Base-by-base conservation (phyloP, 495 filamentous ascomycete genomes). In the Geoglossum glabrum region DNA sequence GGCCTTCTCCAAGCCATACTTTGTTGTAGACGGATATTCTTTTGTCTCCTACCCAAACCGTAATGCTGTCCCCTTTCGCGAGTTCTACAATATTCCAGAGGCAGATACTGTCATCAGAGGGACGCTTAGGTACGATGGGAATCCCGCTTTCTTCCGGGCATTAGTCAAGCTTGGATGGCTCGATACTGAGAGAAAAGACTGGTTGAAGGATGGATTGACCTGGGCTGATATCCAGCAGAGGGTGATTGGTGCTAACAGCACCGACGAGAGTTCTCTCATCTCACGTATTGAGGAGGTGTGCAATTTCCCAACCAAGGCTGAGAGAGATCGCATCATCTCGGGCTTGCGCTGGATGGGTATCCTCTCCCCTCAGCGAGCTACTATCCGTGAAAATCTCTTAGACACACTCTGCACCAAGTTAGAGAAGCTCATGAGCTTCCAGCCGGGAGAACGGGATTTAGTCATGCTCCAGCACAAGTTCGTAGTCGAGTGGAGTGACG, bases 11-110 rank as follows among this genome's bases (percentile, higher is more conserved):
- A 88, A 90, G 75, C 88, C 90, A 10, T 96, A 95, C 77, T 79
- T 76, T 64, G 90, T 94, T 73, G 92, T 89, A 71, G 85, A 85
- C 43, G 72, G 89, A 33, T 96, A 81, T 65, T 82, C 86, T 26
- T 92, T 95, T 64, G 87, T 95, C 56, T 89, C 84, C 9, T 98
- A 97, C 69, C 86, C 87, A 11, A 96, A 96, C 78, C 76, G 90
- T 57, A 88, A 96, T 70, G 92, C 85, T 1, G 88, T 81, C 0
- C 75, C 81, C 19, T 97, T 86, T 78, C 80, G 79, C 61, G 86
- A 93, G 74, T 78, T 84, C 43, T 98, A 96, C 78, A 77, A 75
- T 65, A 96, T 96, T 65, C 90, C 90, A 58, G 90, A 96, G 70
- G 82, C 82, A 6, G 69, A 84, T 64, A 86, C 79, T 49, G 75